Base-by-base conservation (phyloP, 495 filamentous ascomycete species). In the Penicilliopsis zonata region DNA sequence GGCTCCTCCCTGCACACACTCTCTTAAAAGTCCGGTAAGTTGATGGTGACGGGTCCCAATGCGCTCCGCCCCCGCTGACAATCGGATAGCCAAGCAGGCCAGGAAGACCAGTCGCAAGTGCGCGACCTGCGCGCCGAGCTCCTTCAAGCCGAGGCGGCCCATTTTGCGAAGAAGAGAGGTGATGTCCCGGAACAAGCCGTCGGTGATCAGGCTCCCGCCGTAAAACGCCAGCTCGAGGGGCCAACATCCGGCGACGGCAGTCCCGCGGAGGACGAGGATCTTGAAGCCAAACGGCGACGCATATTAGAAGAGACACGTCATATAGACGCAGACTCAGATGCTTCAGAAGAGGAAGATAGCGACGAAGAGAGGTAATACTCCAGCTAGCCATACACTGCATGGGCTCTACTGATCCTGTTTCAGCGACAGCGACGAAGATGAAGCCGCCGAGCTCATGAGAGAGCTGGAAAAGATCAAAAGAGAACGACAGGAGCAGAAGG, bases 401-500 rank as follows among this genome's bases (percentile, higher is more conserved):
- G 17, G 12, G 10, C n/a, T 21, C 7, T 13, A 21, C 41, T 55
- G 33, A 51, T 28, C 3, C 13, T 32, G 43, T 18, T 17, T 16
- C 22, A 74, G 80, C 34, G 79, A 82, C 19, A 77, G 82, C 30
- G 80, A 85, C 16, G 85, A 92, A 43, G 88, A 98, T 34, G 87
- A 94, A 46, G 84, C 83, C 0, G 86, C 85, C 1, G 83, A 86
- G 46, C 57, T 98, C 31, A 78, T 90, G 63, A 74, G 92, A 13
- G 90, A 98, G 53, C 62, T 98, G 18, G 88, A 90, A 49, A 87
- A 94, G 57, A 93, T 98, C 53, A 85, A 92, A 55, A 78, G 72
- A 35, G 90, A 98, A 57, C 66, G 90, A 17, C 75, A 78, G 1
- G 87, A 86, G 51, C 79, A 85, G 51, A 77, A 80, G 32, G 86